Percentiles rank a stretch among this genome's conserved stretches.
These are phyloP conservation scores for Endocladia muricata DNA, from an alignment of 31 red algal genomes.

Conservation along the genomic window DNA sequence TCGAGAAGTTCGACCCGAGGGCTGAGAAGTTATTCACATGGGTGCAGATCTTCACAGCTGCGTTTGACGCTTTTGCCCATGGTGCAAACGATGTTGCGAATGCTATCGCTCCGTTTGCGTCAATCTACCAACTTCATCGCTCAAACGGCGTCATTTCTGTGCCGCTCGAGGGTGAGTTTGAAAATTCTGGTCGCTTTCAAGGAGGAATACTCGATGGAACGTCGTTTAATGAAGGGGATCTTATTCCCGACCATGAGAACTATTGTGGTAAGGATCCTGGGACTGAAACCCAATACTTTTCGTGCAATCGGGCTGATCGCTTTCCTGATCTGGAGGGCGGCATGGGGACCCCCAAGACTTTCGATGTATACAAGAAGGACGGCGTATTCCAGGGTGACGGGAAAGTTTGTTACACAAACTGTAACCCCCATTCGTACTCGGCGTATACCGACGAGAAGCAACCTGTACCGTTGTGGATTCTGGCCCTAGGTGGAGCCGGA, in stretches of 20 bases:
- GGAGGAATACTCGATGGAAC: conserved; percentile 17
- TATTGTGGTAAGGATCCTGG: conserved; percentile 52
- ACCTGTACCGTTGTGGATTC: conserved; percentile 63
- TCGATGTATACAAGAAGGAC: conserved; percentile 35
- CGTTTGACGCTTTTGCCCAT: conserved; percentile 83
- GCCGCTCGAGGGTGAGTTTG: conserved; percentile 23
- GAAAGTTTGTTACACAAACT: conserved; percentile 46
- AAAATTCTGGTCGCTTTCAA: conserved; percentile 10
- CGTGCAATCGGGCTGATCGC: background rate
- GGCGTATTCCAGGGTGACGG: conserved; percentile 16
- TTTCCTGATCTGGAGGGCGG: conserved; percentile 36
- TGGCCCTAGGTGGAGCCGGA: conserved; percentile 69
- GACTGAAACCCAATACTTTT: conserved; percentile 18
- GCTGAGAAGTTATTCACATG: conserved; percentile 78
- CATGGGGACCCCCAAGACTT: background rate
- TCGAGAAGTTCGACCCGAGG: conserved; percentile 77
- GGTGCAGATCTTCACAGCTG: conserved; percentile 80
- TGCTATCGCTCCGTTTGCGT: conserved; percentile 69
- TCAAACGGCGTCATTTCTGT: conserved; percentile 37
- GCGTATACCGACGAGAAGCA: conserved; percentile 23
- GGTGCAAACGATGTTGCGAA: conserved; percentile 93
- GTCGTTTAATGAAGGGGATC: conserved; percentile 22
- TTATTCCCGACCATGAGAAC: conserved; percentile 37
- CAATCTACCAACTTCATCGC: conserved; percentile 49
- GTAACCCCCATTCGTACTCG: conserved; percentile 24